Evolutionary conservation across 2,329 filamentous ascomycete genomes (phyloP).

Genomic region (Fusarium hostae): DNA sequence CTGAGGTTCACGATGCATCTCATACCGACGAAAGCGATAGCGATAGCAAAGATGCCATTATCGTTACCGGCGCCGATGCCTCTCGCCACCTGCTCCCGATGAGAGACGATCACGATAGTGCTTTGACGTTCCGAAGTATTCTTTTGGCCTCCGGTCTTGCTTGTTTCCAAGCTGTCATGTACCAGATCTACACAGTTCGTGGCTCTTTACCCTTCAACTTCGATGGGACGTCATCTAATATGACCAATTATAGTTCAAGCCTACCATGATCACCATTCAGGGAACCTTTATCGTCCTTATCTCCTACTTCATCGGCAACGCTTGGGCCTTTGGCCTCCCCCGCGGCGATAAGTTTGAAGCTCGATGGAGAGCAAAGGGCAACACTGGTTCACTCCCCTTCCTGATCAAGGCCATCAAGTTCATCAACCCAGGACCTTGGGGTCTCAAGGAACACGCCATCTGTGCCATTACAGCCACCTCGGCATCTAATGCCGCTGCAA

Average conservation of each 20-base stretch:
- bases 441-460: slow-evolving; percentile 66
- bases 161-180: slow-evolving; percentile 65
- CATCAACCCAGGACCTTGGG: slow-evolving; percentile 63
- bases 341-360: slow-evolving; percentile 62
- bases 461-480: slow-evolving; percentile 65
- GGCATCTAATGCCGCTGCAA: slow-evolving; percentile 60
- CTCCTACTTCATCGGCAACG: slow-evolving; percentile 64
- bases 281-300: slow-evolving; percentile 69
- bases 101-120: slow-evolving; percentile 63
- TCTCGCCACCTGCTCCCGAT: slow-evolving; percentile 60
- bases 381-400: slow-evolving; percentile 54
- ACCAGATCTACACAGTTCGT: slow-evolving; percentile 64
- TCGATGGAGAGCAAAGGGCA: slow-evolving; percentile 57
- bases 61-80: slow-evolving; percentile 63
- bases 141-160: slow-evolving; percentile 61
- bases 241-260: slow-evolving; percentile 58
- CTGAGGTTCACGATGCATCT: slow-evolving; percentile 5
- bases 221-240: not conserved
- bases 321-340: slow-evolving; percentile 53
- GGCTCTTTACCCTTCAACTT: accelerated
- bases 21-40: slow-evolving; percentile 47
- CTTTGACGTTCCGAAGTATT: slow-evolving; percentile 64
- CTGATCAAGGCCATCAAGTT: slow-evolving; percentile 56
- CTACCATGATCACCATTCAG: slow-evolving; percentile 58
- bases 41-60: slow-evolving; percentile 57